Evolutionary conservation across 2,329 filamentous ascomycete genomes (phyloP).

Genomic region (Penicillium sp.): DNA sequence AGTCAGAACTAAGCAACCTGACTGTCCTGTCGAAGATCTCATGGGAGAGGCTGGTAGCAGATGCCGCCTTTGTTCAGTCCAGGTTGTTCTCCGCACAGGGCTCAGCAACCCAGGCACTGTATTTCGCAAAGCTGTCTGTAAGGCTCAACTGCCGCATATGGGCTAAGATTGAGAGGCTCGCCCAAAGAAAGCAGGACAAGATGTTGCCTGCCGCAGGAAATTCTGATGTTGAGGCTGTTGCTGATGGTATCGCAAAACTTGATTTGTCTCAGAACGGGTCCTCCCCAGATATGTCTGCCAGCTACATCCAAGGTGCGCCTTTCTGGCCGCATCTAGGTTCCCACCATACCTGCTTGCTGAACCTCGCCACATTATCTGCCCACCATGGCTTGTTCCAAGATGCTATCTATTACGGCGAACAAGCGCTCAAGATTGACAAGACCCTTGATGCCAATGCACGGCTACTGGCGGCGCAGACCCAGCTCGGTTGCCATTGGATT

Average conservation of each 20-base stretch:
- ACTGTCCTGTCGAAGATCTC: slow-evolving; percentile 41
- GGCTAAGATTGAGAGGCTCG: slow-evolving; percentile 50
- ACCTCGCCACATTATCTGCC: slow-evolving; percentile 74
- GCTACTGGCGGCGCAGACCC: slow-evolving; percentile 46
- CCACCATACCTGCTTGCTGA: slow-evolving; percentile 67
- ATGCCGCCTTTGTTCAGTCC: slow-evolving; percentile 64
- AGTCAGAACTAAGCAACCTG: slow-evolving; percentile 30
- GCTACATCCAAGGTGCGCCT: slow-evolving; percentile 57
- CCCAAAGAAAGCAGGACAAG: slow-evolving; percentile 35
- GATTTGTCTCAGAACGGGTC: slow-evolving; percentile 36
- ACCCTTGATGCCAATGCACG: slow-evolving; percentile 62
- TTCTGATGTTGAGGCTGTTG: slow-evolving; percentile 36
- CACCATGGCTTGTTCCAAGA: slow-evolving; percentile 86
- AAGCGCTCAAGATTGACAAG: slow-evolving; percentile 72
- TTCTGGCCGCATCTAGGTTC: slow-evolving; percentile 79
- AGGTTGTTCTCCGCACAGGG: slow-evolving; percentile 60
- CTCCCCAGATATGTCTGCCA: slow-evolving; percentile 41
- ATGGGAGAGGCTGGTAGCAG: slow-evolving; percentile 55
- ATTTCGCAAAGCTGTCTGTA: slow-evolving; percentile 49
- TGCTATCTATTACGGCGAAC: slow-evolving; percentile 81
- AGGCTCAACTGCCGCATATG: slow-evolving; percentile 51
- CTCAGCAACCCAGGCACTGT: slow-evolving; percentile 45
- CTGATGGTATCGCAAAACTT: slow-evolving; percentile 40
- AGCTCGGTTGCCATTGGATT: slow-evolving; percentile 49
- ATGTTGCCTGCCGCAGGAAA: slow-evolving; percentile 17